These are phyloP conservation scores for Rhamnella rubrinervis DNA, from an alignment of 331 rosid species.

Conservation along the genomic window DNA sequence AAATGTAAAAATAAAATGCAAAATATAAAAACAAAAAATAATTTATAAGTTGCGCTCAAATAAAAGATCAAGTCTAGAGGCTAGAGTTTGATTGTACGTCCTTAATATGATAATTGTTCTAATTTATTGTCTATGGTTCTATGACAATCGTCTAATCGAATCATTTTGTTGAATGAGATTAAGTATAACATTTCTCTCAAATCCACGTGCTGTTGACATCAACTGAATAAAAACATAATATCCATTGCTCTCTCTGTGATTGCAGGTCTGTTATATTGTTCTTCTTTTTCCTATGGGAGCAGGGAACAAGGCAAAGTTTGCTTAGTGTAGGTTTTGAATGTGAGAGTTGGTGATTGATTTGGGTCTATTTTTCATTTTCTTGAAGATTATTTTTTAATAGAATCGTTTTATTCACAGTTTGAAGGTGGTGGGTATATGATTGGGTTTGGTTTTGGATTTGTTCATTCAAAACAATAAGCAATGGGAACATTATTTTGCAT, in stretches of 20 bases:
- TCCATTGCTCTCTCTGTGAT: conserved; percentile 12
- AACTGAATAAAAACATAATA: conserved; percentile 19
- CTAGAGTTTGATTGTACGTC: too few relatives aligned
- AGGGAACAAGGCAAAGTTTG: conserved; percentile 16
- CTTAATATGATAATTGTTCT: too few relatives aligned
- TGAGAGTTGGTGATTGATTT: conserved; percentile 20
- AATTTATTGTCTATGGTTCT: too few relatives aligned
- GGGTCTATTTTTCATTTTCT: conserved; percentile 23
- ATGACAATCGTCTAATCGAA: too few relatives aligned
- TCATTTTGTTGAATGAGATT: not conserved
- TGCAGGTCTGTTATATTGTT: conserved; percentile 46
- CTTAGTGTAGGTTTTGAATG: conserved; percentile 29
- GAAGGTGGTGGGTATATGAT: conserved; percentile 33
- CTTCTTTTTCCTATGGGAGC: conserved; percentile 39
- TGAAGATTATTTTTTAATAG: not conserved
- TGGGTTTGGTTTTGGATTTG: conserved; percentile 31
- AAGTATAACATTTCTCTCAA: not conserved
- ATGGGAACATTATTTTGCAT: conserved; percentile 4
- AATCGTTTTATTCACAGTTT: conserved; percentile 29
- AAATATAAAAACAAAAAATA: too few relatives aligned
- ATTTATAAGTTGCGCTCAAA: too few relatives aligned
- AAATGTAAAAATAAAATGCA: too few relatives aligned
- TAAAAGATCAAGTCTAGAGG: too few relatives aligned
- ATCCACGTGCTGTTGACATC: not conserved
- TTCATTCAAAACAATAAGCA: conserved; percentile 29